Evolutionary conservation across 257 asterid species (phyloP), one percentile per base, ranked within the genome.

Genomic region (Nicotiana undulata): DNA sequence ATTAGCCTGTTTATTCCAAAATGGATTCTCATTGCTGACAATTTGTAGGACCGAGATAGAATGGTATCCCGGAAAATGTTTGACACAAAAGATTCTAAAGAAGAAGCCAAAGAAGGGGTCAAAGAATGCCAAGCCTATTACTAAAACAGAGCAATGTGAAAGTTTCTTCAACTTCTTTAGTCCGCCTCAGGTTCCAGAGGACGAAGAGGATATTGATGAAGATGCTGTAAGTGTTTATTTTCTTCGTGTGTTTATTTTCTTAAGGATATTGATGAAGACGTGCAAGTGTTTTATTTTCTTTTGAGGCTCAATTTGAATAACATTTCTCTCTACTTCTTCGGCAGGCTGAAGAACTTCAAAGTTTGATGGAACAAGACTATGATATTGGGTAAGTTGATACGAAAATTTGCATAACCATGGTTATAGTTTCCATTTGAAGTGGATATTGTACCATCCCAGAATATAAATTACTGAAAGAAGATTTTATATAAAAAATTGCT

Each of bases 101-200:
- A 83, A 79, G 91, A 95, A 92, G 90, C 94, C 98, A 9, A 95
- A 91, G 92, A 93, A 95, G 82, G 97, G 99, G 5, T 89, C 97
- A 10, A 95, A 93, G 84, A 92, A 90, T 86, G 90, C 94, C 63
- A 83, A 83, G 75, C 86, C 84, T 15, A 72, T 83, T n/a, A 80
- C 76, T 11, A 83, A 83, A 63, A 83, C 84, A 13, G 86, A 79
- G 64, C 72, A 80, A 22, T 79, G 86, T 5, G 83, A 70, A 60
- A 78, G 82, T 70, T 83, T 83, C 82, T 79, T 83, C 85, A 79
- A 83, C 76, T 83, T 79, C 78, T 83, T 83, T 63, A 80, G 86
- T 63, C 86, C 83, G 63, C 86, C 83, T 32, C 60, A 83, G 72
- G 81, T 79, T 63, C 86, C 86, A 15, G 76, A 29, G 18, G 83